Evolutionary conservation across 163 green algal genomes (phyloP), one percentile per base, ranked within the genome.

Genomic region (Prototheca wickerhamii): DNA sequence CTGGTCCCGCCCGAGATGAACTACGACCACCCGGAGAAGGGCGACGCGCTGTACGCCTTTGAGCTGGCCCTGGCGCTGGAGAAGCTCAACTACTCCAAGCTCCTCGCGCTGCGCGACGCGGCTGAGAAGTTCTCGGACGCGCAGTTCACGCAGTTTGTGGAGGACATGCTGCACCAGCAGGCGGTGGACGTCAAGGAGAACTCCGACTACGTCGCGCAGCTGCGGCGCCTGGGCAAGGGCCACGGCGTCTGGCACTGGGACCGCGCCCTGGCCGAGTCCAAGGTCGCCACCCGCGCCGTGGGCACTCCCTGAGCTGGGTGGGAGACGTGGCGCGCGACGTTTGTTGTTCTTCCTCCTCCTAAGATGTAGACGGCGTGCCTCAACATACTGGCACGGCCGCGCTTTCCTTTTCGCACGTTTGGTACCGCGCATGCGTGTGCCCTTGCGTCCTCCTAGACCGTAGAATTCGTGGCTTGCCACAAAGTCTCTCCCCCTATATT

Each of bases 151-250:
- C 88, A 98, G 75, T 99, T 95, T 65, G 64, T 96, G 43, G 92
- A 95, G 49, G 77, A 88, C 10, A 89, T 97, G 71, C 80, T 98
- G 57, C 65, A 72, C 4, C 86, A 96, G 46, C 91, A 97, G 85
- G 85, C 86, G 2, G 67, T 90, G 54, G 82, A 81, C 35, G 87
- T 98, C 28, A 95, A 96, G 76, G 67, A 93, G 70, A 81, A 86
- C 21, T 79, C 86, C 4, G 86, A 93, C 74, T 91, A 90, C 61
- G 93, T 99, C 7, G 76, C 76, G 10, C 84, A 95, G 79, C 81
- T 99, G 74, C 70, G 89, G 3, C 81, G 93, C 28, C 82, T 98
- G 12, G 93, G 93, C 70, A 88, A 92, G 79, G 92, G 92, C 18
- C 83, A 95, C 64, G 86, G 83, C 31, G 83, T 93, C 20, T 95